Base-by-base conservation (phyloP, 2,329 filamentous ascomycete genomes). In the Colletotrichum paranaense region DNA sequence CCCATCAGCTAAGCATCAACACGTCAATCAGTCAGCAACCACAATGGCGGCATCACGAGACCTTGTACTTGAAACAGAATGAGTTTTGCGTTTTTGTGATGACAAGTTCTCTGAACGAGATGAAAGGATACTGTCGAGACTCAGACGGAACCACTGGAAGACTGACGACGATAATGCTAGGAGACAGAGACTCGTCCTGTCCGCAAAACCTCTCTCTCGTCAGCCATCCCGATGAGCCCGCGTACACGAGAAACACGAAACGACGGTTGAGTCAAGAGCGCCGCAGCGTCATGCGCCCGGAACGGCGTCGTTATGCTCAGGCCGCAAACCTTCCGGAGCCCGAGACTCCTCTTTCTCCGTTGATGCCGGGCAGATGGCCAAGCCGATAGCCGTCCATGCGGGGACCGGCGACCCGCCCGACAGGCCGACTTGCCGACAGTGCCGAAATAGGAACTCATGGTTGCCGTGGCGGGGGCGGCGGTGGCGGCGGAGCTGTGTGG, bases 371-470 rank as follows among this genome's bases (percentile, higher is more conserved):
- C 35, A 30, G 12, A 28, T 5, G 59, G 8, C 7, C 49, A 24
- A 19, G n/a, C 62, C 62, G 62, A 69, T 38, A 70, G 46, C 70
- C 70, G 60, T 56, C 55, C n/a, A 19, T 62, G 67, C 60, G 67
- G 71, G 42, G 71, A 58, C 67, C 42, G 60, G 60, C 56, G 56
- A 62, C 60, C 70, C 55, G 53, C 59, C 70, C 70, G 70, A 70
- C 46, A 24, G 32, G 5, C 59, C 70, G 60, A 65, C 22, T 32
- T 28, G 16, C 38, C 35, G 35, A 16, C 24, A 19, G 14, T 42
- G 22, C 32, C 46, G 19, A 55, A 16, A 24, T 12, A 16, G 11
- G 24, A 28, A 58, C 49, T 26, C 28, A 26, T 56, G 66, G 59
- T 14, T 26, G 14, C 16, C 24, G 63, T 8, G 57, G n/a, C 69